Base-by-base conservation (phyloP, 768 basidiomycete genomes). In the Termitomyces sp. region DNA sequence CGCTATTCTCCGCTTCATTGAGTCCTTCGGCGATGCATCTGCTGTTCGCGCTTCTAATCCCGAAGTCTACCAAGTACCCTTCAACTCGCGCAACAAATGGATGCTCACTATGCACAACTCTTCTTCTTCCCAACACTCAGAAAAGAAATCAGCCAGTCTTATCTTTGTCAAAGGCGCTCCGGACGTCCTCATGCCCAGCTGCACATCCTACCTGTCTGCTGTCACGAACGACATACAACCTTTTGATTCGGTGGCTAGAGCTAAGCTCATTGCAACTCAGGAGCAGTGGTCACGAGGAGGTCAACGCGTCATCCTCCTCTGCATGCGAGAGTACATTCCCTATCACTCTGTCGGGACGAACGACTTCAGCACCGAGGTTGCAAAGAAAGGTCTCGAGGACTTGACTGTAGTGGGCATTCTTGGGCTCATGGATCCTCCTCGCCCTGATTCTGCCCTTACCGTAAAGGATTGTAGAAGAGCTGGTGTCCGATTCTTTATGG, bases 161-260 rank as follows among this genome's bases (percentile, higher is more conserved):
- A 65, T 84, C 55, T 68, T 78, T 47, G 73, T 76, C 64, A 83
- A 84, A 64, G 82, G 82, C n/a, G 83, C 81, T 1, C 83, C 83
- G 0, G 83, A 85, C 54, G 69, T 81, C 21, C 68, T 82, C 26
- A 72, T 80, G 53, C 68, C 67, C 10, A 64, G 65, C 17, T 80
- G 79, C 55, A 69, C 64, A 5, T 57, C 59, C 17, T 63, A 63
- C 41, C 45, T 53, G 37, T 60, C 57, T 8, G 53, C 57, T 2
- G 19, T 21, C n/a, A 55, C 52, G 14, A 63, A 60, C 19, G 60
- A 60, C n/a, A 56, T 71, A n/a, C 58, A 67, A 2, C 68, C 69
- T 0, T 64, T 77, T 35, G 65, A 68, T 34, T 48, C 57, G 11
- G 38, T 17, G 0, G 66, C 66, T 14, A 60, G 34, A 34, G 45